Evolutionary conservation across 768 basidiomycete species (phyloP).

Genomic region (Boletus pseudopeckii): DNA sequence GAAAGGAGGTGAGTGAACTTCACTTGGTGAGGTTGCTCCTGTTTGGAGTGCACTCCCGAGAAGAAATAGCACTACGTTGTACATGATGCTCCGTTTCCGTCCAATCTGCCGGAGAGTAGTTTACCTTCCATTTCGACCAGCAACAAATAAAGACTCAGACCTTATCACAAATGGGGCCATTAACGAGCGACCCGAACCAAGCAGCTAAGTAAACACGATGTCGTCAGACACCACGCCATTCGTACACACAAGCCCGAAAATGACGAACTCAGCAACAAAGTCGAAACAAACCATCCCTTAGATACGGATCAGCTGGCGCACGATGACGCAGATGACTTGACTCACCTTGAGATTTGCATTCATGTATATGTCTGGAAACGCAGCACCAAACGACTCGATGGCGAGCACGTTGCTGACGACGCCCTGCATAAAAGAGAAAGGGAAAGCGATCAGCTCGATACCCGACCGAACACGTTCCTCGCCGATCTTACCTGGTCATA

Average conservation of each 20-base stretch:
- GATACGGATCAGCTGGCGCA: neutral
- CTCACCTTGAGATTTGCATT: constrained; percentile 25
- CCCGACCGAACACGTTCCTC: neutral
- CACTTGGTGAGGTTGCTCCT: constrained; percentile 26
- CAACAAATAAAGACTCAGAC: constrained; percentile 2
- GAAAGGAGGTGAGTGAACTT: neutral
- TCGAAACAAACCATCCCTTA: constrained; percentile 34
- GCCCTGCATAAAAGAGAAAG: constrained; percentile 15
- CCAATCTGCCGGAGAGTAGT: constrained; percentile 19
- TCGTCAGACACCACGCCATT: constrained; percentile 5
- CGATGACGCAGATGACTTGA: neutral
- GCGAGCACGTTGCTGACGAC: constrained; percentile 33
- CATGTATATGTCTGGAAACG: constrained; percentile 31
- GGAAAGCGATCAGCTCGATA: neutral
- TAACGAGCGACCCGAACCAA: constrained; percentile 29
- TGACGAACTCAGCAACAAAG: constrained; percentile 25
- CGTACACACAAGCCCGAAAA: neutral
- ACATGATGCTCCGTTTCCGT: constrained; percentile 28
- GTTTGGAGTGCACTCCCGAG: constrained; percentile 31
- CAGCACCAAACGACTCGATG: constrained; percentile 34
- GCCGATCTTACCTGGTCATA: constrained; percentile 26
- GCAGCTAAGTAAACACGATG: constrained; percentile 20
- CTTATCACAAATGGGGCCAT: constrained; percentile 33
- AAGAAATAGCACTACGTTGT: constrained; percentile 28
- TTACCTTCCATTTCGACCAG: neutral